Evolutionary conservation across 768 basidiomycete genomes (phyloP), one percentile per base, ranked within the genome.

Genomic region (Boletus vinaceobasis): DNA sequence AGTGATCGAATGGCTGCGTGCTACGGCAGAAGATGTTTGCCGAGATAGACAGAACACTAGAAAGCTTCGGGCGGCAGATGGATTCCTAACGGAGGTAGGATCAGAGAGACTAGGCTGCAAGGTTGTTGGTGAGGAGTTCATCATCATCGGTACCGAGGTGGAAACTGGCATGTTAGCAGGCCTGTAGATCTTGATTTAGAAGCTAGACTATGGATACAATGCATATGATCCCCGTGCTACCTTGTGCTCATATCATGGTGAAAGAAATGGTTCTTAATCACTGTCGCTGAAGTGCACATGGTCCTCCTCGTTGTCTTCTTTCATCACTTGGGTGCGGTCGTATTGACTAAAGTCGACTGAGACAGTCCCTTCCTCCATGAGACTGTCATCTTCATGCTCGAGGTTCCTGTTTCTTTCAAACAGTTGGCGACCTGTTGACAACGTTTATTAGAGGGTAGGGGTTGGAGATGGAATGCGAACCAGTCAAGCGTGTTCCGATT

Each of bases 281-380:
- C 91, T 93, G 69, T 95, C 93, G 65, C 90, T 93, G 68, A 93
- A 91, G 56, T 81, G 81, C 53, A 93, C 73, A 49, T 72, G 72
- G 23, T 80, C 81, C 56, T 87, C 83, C 32, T 91, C 87, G 21
- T 76, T 87, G 68, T 73, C 71, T 47, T 73, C 65, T 26, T 58
- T 61, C 43, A 81, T 78, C 26, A 75, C 64, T 43, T 75, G 76
- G 38, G 77, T 79, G 58, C 94, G 80, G 52, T 93, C 88, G 63
- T 95, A 99, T 68, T 94, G 88, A 60, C 85, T 90, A 64, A 91
- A 71, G 69, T 98, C 95, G 48, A 98, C 91, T 21, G 90, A 90
- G 50, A 88, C 84, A 0, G 84, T 81, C 26, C 85, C 94, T 66
- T 94, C 96, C 69, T 98, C 95, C 65, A 87, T 71, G 36, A 94